Percentiles rank a stretch among this genome's conserved stretches.
Evolutionary conservation across 345 rosid species (phyloP).

Genomic region (Dimocarpus longan): DNA sequence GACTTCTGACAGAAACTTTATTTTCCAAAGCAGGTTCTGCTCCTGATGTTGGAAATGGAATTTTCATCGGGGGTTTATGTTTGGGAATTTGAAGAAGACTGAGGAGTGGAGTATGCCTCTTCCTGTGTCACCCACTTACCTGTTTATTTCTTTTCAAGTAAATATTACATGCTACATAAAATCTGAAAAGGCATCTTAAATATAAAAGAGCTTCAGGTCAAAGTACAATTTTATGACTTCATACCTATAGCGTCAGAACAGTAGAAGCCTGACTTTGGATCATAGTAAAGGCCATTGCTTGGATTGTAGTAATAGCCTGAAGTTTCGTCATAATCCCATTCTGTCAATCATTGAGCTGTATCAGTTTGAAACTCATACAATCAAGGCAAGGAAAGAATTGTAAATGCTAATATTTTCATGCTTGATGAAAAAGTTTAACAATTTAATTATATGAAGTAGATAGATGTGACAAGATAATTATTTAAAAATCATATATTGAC

Average conservation of each 20-base stretch:
- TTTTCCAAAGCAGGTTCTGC: constrained; percentile 37
- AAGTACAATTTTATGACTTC: background rate
- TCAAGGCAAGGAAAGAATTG: constrained; percentile 18
- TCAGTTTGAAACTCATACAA: constrained; percentile 36
- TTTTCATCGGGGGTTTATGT: constrained; percentile 43
- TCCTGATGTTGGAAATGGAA: constrained; percentile 34
- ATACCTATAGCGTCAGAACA: constrained; percentile 81
- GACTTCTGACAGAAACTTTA: constrained; percentile 31
- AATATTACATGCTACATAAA: constrained; percentile 17
- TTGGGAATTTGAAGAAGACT: constrained; percentile 40
- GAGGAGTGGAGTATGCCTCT: constrained; percentile 68
- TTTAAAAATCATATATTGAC: constrained; percentile 29
- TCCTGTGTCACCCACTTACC: constrained; percentile 88
- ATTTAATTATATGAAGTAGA: constrained; percentile 5
- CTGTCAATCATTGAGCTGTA: constrained; percentile 55
- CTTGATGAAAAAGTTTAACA: constrained; percentile 7
- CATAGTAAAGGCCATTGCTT: constrained; percentile 62
- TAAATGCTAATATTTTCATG: constrained; percentile 2
- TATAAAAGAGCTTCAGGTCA: constrained; percentile 7
- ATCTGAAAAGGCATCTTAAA: constrained; percentile 6
- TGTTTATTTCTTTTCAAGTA: constrained; percentile 40
- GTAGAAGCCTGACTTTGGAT: constrained; percentile 87
- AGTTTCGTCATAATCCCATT: constrained; percentile 66
- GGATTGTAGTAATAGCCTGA: constrained; percentile 72
- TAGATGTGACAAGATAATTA: constrained; percentile 33